Evolutionary conservation across 805 yeast species (phyloP).

Genomic region (Sugiyamaella floridensis): DNA sequence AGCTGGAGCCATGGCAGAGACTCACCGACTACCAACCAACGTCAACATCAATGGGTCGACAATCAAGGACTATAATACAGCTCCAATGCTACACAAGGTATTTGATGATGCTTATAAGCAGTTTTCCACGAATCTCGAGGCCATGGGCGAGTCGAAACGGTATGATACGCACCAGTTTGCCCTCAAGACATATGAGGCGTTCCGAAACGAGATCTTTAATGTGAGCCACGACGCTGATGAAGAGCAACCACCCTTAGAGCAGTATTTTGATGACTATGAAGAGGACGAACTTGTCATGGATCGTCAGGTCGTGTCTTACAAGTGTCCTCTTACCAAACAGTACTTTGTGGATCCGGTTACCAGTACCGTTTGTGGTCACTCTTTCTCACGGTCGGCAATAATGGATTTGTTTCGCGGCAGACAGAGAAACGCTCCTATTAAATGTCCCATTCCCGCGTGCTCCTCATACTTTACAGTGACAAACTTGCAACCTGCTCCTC

Average conservation of each 20-base stretch:
- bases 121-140: neutral
- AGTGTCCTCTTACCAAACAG: slow-evolving; percentile 27
- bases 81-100: neutral
- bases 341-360: slow-evolving; percentile 28
- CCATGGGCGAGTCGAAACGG: neutral
- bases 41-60: neutral
- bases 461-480: neutral
- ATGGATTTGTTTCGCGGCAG: slow-evolving; percentile 12
- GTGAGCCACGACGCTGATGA: slow-evolving; percentile 14
- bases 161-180: neutral
- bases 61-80: neutral
- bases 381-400: slow-evolving; percentile 25
- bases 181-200: slow-evolving; percentile 4
- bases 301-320: slow-evolving; percentile 20
- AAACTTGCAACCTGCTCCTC: slow-evolving; percentile 11
- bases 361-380: slow-evolving; percentile 24
- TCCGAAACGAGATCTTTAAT: slow-evolving; percentile 15
- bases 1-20: neutral
- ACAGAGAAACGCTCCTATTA: neutral
- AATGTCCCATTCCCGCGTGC: slow-evolving; percentile 23
- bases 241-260: slow-evolving; percentile 17
- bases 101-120: neutral
- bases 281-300: slow-evolving; percentile 28
- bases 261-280: slow-evolving; percentile 14
- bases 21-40: neutral